Evolutionary conservation across 2,329 filamentous ascomycete genomes (phyloP).

Genomic region (Aureobasidium sp.): DNA sequence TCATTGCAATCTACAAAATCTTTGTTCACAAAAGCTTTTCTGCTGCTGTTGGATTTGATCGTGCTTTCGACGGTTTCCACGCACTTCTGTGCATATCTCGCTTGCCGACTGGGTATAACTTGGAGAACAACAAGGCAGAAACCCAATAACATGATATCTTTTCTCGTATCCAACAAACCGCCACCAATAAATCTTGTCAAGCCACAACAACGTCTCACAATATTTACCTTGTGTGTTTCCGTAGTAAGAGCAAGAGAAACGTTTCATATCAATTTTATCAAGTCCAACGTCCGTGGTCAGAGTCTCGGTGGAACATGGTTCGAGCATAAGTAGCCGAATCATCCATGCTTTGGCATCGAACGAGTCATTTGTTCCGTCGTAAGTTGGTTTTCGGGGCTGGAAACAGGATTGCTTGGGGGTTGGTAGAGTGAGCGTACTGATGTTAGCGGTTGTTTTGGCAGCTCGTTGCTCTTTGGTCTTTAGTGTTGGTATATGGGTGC

Average conservation of each 20-base stretch:
- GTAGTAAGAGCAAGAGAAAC: background rate
- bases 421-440: background rate
- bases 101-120: no score
- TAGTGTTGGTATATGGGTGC: no score
- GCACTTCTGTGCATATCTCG: no score
- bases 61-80: background rate
- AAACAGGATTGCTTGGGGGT: background rate
- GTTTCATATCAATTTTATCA: background rate
- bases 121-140: background rate
- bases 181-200: background rate
- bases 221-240: background rate
- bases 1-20: constrained; percentile 7
- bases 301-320: background rate
- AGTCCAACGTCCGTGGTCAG: background rate
- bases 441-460: no score
- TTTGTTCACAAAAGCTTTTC: constrained; percentile 1
- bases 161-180: background rate
- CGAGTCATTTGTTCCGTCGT: background rate
- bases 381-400: no score
- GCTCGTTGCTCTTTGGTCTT: no score
- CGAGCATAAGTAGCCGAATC: background rate
- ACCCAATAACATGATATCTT: background rate
- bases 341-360: background rate
- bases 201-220: background rate
- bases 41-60: background rate